Evolutionary conservation across 2,329 filamentous ascomycete species (phyloP).

Genomic region (Aspergillus candidus): DNA sequence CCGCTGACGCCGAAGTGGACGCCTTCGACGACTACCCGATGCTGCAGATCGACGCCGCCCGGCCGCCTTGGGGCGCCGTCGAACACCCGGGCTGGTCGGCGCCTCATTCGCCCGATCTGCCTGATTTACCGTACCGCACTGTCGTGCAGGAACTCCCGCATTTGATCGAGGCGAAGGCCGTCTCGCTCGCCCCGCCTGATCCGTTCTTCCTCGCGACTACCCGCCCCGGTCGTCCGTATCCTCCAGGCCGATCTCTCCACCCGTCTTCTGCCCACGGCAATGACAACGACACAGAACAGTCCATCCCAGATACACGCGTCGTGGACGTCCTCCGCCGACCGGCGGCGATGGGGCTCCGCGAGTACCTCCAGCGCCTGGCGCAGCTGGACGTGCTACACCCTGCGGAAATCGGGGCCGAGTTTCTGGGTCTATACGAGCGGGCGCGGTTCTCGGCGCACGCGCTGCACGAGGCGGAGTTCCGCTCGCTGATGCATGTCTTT

Average conservation of each 20-base stretch:
- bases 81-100: constrained; percentile 85
- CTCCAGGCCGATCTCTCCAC: constrained; percentile 15
- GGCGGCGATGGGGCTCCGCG: constrained; percentile 65
- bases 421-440: constrained; percentile 71
- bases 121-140: constrained; percentile 73
- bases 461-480: constrained; percentile 65
- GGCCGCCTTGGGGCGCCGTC: constrained; percentile 72
- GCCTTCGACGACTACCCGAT: constrained; percentile 24
- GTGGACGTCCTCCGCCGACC: constrained; percentile 67
- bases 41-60: constrained; percentile 31
- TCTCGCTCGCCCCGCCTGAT: constrained; percentile 69
- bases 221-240: constrained; percentile 25
- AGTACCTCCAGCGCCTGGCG: constrained; percentile 69
- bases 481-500: constrained; percentile 75
- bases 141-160: constrained; percentile 81
- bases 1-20: constrained; percentile 36
- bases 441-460: constrained; percentile 72
- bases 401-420: constrained; percentile 48
- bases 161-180: constrained; percentile 84
- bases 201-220: constrained; percentile 36
- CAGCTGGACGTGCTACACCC: constrained; percentile 58
- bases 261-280: constrained; percentile 17
- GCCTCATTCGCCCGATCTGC: constrained; percentile 65
- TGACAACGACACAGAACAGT: constrained; percentile 15
- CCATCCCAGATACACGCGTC: constrained; percentile 58